Conservation (phyloP, 1,284 basidiomycete genomes). For the Tetrapyrgos nigripes region DNA sequence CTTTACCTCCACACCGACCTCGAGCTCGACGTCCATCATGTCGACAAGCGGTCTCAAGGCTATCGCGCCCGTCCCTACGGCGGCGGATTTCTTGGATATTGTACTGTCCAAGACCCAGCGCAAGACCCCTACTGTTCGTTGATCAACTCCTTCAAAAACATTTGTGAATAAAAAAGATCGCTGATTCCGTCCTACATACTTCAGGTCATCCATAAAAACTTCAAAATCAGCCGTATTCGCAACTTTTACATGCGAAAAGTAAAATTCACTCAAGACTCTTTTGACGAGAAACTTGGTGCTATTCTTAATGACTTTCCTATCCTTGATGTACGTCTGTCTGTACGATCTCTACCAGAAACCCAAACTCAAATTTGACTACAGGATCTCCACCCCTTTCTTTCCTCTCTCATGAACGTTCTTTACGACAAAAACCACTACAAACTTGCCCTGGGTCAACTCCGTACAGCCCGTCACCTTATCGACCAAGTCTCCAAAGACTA, state of each 20-base stretch:
- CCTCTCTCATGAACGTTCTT: slow-evolving; percentile 93
- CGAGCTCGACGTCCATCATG: slow-evolving; percentile 42
- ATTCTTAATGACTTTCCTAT: slow-evolving; percentile 97
- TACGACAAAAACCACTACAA: slow-evolving; percentile 99
- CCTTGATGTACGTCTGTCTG: slow-evolving; percentile 76
- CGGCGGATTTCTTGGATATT: slow-evolving; percentile 95
- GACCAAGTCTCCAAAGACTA: slow-evolving; percentile 97
- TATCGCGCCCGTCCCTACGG: slow-evolving; percentile 97
- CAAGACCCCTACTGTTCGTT: slow-evolving; percentile 98
- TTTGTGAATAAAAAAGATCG: not conserved
- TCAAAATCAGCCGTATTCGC: slow-evolving; percentile 96
- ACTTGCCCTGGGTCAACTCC: slow-evolving; percentile 93
- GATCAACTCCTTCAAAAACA: slow-evolving; percentile 24
- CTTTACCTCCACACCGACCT: not conserved
- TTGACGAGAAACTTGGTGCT: slow-evolving; percentile 94
- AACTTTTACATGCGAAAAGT: slow-evolving; percentile 99
- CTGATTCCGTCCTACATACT: slow-evolving; percentile 1
- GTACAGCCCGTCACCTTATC: slow-evolving; percentile 92
- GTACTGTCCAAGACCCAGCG: slow-evolving; percentile 94
- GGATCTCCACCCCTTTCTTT: slow-evolving; percentile 95
- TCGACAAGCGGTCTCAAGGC: slow-evolving; percentile 90
- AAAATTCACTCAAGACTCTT: slow-evolving; percentile 98
- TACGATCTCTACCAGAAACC: not conserved
- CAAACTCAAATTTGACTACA: slow-evolving; percentile 37
- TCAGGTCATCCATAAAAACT: slow-evolving; percentile 96